phyloP scores from a whole-genome alignment of 2,329 filamentous ascomycete genomes.

The Podosphaera xanthii region DNA sequence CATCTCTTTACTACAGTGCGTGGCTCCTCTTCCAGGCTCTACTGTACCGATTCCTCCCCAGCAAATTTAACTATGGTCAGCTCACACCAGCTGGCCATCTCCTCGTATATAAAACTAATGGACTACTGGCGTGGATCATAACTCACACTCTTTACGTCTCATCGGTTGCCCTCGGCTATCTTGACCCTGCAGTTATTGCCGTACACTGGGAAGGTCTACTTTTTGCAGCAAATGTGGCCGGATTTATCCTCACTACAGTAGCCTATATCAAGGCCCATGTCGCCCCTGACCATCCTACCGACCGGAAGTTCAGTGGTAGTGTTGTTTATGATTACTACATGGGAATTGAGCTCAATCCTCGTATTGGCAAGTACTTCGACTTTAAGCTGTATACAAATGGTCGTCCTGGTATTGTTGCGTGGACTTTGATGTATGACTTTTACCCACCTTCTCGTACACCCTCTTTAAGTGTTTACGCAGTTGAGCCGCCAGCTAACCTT shows the following conservation, averaged over 20 bases:
- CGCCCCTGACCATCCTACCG: constrained; percentile 19
- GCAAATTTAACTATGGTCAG: constrained; percentile 18
- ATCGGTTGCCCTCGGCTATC: constrained; percentile 12
- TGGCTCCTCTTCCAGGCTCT: constrained; percentile 18
- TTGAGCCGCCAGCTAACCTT: neutral
- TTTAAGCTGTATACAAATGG: constrained; percentile 26
- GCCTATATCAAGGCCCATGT: constrained; percentile 20
- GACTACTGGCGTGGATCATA: constrained; percentile 19
- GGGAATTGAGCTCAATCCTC: constrained; percentile 24
- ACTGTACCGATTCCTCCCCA: constrained; percentile 17
- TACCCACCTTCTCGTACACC: neutral
- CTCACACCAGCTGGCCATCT: constrained; percentile 22
- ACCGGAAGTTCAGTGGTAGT: constrained; percentile 22
- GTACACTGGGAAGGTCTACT: constrained; percentile 21
- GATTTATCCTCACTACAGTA: constrained; percentile 15
- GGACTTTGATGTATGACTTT: constrained; percentile 22
- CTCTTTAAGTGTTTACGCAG: neutral
- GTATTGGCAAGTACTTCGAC: constrained; percentile 21
- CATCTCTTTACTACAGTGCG: constrained; percentile 11
- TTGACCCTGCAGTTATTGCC: constrained; percentile 21
- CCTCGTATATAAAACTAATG: constrained; percentile 22
- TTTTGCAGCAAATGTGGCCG: constrained; percentile 19
- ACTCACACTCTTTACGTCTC: constrained; percentile 17
- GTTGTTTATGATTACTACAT: constrained; percentile 24
- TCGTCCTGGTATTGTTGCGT: constrained; percentile 24